These are phyloP conservation scores for Wickerhamiella parazyma DNA, from an alignment of 805 yeast species.

Conservation along the genomic window DNA sequence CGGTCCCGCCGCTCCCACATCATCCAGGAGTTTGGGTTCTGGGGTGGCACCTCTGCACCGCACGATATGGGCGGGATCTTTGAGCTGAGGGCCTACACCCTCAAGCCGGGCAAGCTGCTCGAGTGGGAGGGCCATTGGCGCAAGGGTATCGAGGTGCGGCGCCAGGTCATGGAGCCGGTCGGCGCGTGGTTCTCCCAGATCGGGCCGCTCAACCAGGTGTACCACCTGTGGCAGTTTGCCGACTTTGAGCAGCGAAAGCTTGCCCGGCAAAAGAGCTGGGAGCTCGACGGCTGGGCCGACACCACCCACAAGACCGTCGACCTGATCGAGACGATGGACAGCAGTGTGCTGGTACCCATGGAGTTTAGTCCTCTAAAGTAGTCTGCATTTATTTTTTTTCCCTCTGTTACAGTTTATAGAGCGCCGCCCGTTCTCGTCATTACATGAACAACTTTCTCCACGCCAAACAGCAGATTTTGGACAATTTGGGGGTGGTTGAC, in stretches of 20 bases:
- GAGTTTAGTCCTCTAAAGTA: constrained; percentile 29
- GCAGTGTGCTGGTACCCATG: constrained; percentile 29
- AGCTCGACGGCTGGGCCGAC: constrained; percentile 34
- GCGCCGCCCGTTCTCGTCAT: too few species aligned
- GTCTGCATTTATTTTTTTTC: background rate
- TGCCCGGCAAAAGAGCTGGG: constrained; percentile 32
- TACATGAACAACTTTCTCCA: constrained; percentile 3
- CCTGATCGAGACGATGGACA: constrained; percentile 28
- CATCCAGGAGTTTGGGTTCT: constrained; percentile 32
- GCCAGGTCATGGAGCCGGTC: constrained; percentile 35
- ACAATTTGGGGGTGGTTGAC: constrained; percentile 20
- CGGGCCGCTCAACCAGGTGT: constrained; percentile 30
- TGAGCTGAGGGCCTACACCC: constrained; percentile 29
- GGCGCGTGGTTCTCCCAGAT: constrained; percentile 34
- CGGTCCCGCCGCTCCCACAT: constrained; percentile 26
- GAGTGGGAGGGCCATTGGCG: constrained; percentile 34
- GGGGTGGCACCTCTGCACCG: constrained; percentile 35
- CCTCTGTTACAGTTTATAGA: too few species aligned
- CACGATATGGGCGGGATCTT: constrained; percentile 30
- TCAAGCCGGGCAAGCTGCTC: constrained; percentile 29
- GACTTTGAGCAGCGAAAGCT: constrained; percentile 31
- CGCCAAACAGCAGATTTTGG: constrained; percentile 17
- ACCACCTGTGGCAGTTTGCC: constrained; percentile 34
- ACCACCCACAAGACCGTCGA: constrained; percentile 32
- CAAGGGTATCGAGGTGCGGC: constrained; percentile 30